Base-by-base conservation (phyloP, 352 stramenopile genomes). In the Globisporangium iwayamae region DNA sequence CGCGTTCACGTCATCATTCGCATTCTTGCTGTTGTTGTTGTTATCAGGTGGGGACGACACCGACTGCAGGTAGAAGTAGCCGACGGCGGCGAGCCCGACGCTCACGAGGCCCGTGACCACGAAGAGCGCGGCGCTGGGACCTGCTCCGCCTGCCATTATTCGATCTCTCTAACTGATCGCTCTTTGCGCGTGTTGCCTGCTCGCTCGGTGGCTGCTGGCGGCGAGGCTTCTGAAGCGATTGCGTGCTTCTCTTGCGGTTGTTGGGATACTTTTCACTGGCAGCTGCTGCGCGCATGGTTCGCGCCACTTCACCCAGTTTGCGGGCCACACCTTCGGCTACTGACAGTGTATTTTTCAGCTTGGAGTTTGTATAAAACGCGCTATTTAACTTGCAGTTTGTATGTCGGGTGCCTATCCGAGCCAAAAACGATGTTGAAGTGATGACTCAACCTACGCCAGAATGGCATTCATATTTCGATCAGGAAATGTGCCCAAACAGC, bases 31-130 rank as follows among this genome's bases (percentile, higher is more conserved):
- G 36, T 30, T 36, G 1, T 18, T 2, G 1, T 11, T 41, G 36
- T 20, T 48, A 20, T 48, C 14, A 28, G 16, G 39, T 14, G 46
- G 18, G 2, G 62, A 50, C 9, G 54, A 53, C 25, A 55, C n/a
- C 14, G 63, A 60, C 39, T 87, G 78, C 59, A 87, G 62, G 68
- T 83, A 88, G 48, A 85, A 77, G 62, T 78, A 89, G 55, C 80
- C 83, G 47, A 86, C 71, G 11, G 73, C 73, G 1, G 73, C 75
- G 60, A 91, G 72, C 16, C 76, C 75, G 22, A 91, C 65, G 63
- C 80, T 78, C 43, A 91, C 67, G 50, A 91, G 68, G 16, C 80
- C 75, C 62, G 83, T 88, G 62, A 85, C 67, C 46, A 87, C 68
- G 60, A 91, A 64, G 60, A 90, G 72, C 68, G 77, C 65, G 14